A percentile compares a stretch with the other conserved stretches of the same genome.
Evolutionary conservation across 306 rosid species (phyloP).

Genomic region (Quercus wislizeni): DNA sequence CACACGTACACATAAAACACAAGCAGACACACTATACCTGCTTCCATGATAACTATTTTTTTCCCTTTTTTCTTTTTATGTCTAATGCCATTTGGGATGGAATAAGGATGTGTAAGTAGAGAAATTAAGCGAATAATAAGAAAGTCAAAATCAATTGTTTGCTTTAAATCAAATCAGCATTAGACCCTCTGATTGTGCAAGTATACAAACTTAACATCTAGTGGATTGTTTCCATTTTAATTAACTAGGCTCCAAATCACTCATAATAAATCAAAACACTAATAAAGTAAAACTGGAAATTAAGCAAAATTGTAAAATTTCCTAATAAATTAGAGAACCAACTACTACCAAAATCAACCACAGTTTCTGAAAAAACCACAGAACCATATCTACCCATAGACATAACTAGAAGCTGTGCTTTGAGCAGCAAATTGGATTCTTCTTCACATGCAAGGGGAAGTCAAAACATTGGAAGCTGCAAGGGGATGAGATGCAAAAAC

Average conservation of each 20-base stretch:
- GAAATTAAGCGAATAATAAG: background rate
- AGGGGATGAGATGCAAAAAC: background rate
- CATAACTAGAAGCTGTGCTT: background rate
- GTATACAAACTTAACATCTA: too few relatives aligned
- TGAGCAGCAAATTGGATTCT: background rate
- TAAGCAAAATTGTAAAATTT: background rate
- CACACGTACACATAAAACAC: background rate
- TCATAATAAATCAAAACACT: background rate
- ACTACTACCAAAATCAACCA: background rate
- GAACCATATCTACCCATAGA: background rate
- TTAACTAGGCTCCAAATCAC: background rate
- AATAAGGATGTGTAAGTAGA: background rate
- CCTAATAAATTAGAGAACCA: background rate
- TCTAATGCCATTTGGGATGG: background rate
- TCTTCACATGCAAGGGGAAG: background rate
- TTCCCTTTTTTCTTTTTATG: too few relatives aligned
- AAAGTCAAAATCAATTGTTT: background rate
- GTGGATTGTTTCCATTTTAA: background rate
- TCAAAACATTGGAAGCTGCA: background rate
- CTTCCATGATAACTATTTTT: background rate
- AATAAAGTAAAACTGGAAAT: background rate
- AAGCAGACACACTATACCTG: background rate
- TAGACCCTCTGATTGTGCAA: too few relatives aligned
- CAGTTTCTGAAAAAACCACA: background rate
- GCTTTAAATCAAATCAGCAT: too few relatives aligned